Percentiles rank a stretch among this genome's conserved stretches.
Evolutionary conservation across 768 basidiomycete species (phyloP).

Genomic region (Boletus speciosus): DNA sequence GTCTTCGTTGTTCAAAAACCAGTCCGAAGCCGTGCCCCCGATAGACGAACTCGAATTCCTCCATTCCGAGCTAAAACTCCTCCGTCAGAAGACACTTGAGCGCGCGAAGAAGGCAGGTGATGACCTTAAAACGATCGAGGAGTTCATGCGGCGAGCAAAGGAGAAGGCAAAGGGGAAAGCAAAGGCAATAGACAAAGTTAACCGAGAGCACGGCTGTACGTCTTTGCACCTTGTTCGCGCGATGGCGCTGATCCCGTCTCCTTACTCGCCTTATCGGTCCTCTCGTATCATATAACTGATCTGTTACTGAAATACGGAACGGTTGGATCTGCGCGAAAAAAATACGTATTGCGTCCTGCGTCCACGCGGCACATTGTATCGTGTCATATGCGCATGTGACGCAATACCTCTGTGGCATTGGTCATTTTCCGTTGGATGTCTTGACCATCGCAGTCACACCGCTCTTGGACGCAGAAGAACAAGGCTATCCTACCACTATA

Average conservation of each 20-base stretch:
- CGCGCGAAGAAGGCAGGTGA: conserved; percentile 72
- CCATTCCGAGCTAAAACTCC: conserved; percentile 54
- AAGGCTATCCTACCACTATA: conserved; percentile 27
- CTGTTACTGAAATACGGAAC: conserved; percentile 6
- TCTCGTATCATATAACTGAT: not conserved
- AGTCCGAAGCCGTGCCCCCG: conserved; percentile 63
- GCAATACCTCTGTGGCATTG: conserved; percentile 17
- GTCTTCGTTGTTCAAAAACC: conserved; percentile 60
- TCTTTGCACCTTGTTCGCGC: conserved; percentile 27
- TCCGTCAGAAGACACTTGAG: conserved; percentile 54
- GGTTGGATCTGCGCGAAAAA: conserved; percentile 11
- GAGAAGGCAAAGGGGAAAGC: conserved; percentile 74
- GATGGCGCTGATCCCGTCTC: conserved; percentile 7
- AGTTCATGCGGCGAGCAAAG: conserved; percentile 71
- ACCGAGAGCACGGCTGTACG: conserved; percentile 75
- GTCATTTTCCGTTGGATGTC: not conserved
- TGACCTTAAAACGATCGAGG: conserved; percentile 71
- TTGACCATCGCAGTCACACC: conserved; percentile 41
- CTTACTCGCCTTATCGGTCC: conserved; percentile 17
- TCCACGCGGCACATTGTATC: not conserved
- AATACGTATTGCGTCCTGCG: not conserved
- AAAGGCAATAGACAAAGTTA: conserved; percentile 65
- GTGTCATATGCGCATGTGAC: not conserved
- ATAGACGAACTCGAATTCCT: conserved; percentile 69
- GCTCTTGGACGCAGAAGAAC: conserved; percentile 49